A percentile compares a stretch with the other conserved stretches of the same genome.
Conservation (phyloP, 2,329 filamentous ascomycete genomes). For the Pseudogymnoascus sp. region DNA sequence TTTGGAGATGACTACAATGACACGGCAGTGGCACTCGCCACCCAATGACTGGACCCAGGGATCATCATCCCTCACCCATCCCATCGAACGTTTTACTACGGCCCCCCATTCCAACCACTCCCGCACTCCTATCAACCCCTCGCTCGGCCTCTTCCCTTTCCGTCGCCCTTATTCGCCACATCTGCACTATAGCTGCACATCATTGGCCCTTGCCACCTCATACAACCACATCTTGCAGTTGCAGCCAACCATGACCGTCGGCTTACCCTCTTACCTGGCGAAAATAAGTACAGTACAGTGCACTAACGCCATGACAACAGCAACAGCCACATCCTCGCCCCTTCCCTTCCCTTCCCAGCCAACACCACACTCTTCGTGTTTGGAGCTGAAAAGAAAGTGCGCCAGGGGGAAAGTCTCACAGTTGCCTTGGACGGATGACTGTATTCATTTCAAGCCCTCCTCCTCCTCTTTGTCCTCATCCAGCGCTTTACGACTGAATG, state of each 20-base stretch:
- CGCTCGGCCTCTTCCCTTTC: not conserved
- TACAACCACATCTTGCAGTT: too few relatives aligned
- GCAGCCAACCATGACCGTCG: not conserved
- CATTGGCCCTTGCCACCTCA: not conserved
- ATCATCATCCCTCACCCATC: too few relatives aligned
- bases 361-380: not conserved
- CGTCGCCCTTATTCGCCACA: not conserved
- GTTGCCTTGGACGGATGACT: not conserved
- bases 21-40: not conserved
- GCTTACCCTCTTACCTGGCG: not conserved
- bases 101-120: not conserved
- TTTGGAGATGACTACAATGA: slow-evolving; percentile 10
- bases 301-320: not conserved
- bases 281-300: not conserved
- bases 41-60: not conserved
- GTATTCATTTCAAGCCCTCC: not conserved
- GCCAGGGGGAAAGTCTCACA: not conserved
- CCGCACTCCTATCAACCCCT: not conserved
- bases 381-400: not conserved
- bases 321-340: not conserved
- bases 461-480: not conserved
- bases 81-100: not conserved
- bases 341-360: not conserved
- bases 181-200: too few relatives aligned
- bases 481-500: not conserved